Evolutionary conservation across 2,329 filamentous ascomycete genomes (phyloP).

Genomic region (Emergomyces pasteurianus): DNA sequence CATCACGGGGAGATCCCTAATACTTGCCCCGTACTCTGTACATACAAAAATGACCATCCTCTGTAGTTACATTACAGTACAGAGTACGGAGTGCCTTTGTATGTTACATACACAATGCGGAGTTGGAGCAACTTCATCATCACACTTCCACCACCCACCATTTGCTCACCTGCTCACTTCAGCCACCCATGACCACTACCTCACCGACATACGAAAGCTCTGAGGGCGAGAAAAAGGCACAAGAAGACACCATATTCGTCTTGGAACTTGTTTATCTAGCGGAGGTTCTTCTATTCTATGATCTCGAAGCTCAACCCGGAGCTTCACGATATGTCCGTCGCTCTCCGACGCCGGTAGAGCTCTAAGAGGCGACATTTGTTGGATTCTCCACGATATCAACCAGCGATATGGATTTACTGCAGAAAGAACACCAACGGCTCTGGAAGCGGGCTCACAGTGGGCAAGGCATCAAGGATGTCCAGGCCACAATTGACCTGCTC

Average conservation of each 20-base stretch:
- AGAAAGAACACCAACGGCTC: slow-evolving; percentile 63
- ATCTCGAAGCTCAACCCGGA: background rate
- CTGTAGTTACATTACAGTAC: background rate
- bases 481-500: slow-evolving; percentile 69
- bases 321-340: background rate
- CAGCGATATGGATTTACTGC: slow-evolving; percentile 48
- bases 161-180: background rate
- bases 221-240: background rate
- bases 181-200: background rate
- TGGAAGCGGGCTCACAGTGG: slow-evolving; percentile 56
- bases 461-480: slow-evolving; percentile 65
- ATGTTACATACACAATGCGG: background rate
- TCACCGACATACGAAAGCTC: background rate
- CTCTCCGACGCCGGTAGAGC: background rate
- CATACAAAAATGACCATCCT: background rate
- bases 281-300: background rate
- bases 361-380: slow-evolving; percentile 18
- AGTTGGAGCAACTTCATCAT: background rate
- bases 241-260: background rate
- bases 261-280: background rate
- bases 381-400: slow-evolving; percentile 2
- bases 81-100: too few species aligned
- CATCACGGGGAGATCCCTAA: background rate
- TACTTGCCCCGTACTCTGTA: background rate
- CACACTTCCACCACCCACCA: background rate